A percentile compares a stretch with the other conserved stretches of the same genome.
Evolutionary conservation across 176 grass and related monocot genomes (phyloP).

Genomic region (Aegilops sharonensis): DNA sequence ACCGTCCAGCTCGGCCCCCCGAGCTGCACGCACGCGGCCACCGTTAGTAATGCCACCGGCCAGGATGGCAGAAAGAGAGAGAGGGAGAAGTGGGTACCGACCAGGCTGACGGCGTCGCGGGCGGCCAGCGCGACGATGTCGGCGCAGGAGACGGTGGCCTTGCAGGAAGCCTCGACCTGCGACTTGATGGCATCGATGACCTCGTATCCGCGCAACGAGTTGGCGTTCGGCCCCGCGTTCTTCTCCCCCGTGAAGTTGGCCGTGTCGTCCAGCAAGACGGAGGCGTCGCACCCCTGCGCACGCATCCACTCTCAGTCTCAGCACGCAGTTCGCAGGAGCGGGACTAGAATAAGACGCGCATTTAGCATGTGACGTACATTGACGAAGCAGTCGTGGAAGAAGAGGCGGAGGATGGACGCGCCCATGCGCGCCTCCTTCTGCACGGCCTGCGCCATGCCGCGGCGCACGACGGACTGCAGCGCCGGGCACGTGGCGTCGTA

Average conservation of each 20-base stretch:
- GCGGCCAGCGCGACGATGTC: conserved; percentile 73
- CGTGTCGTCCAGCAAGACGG: conserved; percentile 70
- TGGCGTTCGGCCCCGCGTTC: conserved; percentile 50
- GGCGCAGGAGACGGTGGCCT: conserved; percentile 68
- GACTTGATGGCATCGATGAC: conserved; percentile 70
- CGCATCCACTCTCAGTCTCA: background rate
- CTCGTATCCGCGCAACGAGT: conserved; percentile 61
- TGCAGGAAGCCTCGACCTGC: conserved; percentile 61
- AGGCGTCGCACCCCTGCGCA: conserved; percentile 73
- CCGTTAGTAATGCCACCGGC: background rate
- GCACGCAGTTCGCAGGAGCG: too few species aligned
- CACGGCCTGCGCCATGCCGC: conserved; percentile 48
- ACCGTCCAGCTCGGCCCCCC: conserved; percentile 77
- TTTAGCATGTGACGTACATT: conserved; percentile 39
- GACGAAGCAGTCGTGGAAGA: conserved; percentile 91
- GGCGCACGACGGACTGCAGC: conserved; percentile 43
- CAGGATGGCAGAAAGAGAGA: background rate
- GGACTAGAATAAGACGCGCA: conserved; percentile 1
- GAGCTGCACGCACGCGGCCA: conserved; percentile 39
- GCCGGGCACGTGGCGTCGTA: conserved; percentile 51
- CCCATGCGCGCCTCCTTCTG: conserved; percentile 63
- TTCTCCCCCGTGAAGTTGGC: conserved; percentile 69
- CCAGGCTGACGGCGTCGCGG: conserved; percentile 57
- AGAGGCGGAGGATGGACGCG: conserved; percentile 67
- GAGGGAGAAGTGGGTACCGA: background rate